Percentiles rank a stretch among this genome's conserved stretches.
phyloP scores from a whole-genome alignment of 1,139 yeast genomes.

The Pichia sp. region DNA sequence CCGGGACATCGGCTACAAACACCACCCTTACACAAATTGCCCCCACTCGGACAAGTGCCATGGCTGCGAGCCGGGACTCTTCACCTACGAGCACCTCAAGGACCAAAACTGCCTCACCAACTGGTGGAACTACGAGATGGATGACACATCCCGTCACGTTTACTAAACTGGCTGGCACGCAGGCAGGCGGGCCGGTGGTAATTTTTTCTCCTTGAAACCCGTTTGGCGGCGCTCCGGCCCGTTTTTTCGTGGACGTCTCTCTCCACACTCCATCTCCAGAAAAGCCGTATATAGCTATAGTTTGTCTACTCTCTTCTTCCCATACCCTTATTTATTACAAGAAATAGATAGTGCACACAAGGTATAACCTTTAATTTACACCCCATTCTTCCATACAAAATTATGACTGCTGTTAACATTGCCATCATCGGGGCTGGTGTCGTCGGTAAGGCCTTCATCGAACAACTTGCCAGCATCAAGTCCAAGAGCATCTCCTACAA shows the following conservation, averaged over 20 bases:
- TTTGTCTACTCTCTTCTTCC: not conserved
- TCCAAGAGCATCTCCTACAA: constrained; percentile 52
- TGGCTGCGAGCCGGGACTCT: constrained; percentile 43
- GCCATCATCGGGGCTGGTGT: constrained; percentile 92
- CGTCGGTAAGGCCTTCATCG: constrained; percentile 87
- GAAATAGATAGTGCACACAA: too few species aligned
- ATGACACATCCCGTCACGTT: constrained; percentile 32
- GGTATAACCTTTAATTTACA: too few species aligned
- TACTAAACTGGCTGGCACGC: constrained; percentile 23
- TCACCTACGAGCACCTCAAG: constrained; percentile 41
- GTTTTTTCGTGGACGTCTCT: not conserved
- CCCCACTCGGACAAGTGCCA: constrained; percentile 43
- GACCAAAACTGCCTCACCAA: constrained; percentile 71
- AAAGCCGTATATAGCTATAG: not conserved
- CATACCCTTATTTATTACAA: not conserved
- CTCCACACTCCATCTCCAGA: not conserved
- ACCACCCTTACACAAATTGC: constrained; percentile 68
- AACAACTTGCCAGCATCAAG: constrained; percentile 49
- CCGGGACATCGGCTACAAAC: constrained; percentile 73
- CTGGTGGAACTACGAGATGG: constrained; percentile 64
- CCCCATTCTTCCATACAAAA: too few species aligned
- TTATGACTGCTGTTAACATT: constrained; percentile 56
- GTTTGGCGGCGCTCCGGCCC: not conserved
- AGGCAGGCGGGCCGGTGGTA: too few species aligned
- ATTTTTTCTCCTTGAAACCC: too few species aligned